These are phyloP conservation scores for Penicillium lagena DNA, from an alignment of 495 filamentous ascomycete genomes.

Conservation along the genomic window DNA sequence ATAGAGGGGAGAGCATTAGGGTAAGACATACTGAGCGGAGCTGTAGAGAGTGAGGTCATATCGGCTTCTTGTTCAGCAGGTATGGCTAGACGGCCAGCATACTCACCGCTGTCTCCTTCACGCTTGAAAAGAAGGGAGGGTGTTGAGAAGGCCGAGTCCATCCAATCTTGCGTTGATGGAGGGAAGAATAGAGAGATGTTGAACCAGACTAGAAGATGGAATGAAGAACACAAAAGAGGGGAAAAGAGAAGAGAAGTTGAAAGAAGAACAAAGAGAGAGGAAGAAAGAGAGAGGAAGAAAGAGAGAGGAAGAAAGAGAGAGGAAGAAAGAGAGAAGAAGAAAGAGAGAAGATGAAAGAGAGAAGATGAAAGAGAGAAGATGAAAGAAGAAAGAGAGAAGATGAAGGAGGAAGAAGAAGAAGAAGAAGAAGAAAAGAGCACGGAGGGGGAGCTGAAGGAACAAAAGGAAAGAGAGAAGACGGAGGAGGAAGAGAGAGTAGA, in stretches of 20 bases:
- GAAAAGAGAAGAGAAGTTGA: too few species aligned
- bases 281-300: too few species aligned
- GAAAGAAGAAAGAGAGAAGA: background rate
- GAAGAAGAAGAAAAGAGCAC: background rate
- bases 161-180: too few species aligned
- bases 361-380: background rate
- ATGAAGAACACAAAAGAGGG: too few species aligned
- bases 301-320: too few species aligned
- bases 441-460: background rate
- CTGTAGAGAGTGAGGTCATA: background rate
- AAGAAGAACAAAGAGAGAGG: too few species aligned
- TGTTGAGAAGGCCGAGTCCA: too few species aligned
- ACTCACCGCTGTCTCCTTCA: too few species aligned
- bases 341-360: background rate
- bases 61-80: background rate
- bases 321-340: background rate
- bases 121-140: too few species aligned
- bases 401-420: background rate
- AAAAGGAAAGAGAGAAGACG: background rate
- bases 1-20: background rate
- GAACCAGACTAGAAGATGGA: too few species aligned
- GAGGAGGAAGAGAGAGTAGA: too few species aligned
- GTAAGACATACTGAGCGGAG: background rate
- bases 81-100: too few species aligned
- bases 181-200: background rate